These are phyloP conservation scores for Thalassiosira allenii DNA, from an alignment of 352 stramenopile genomes.

Conservation along the genomic window DNA sequence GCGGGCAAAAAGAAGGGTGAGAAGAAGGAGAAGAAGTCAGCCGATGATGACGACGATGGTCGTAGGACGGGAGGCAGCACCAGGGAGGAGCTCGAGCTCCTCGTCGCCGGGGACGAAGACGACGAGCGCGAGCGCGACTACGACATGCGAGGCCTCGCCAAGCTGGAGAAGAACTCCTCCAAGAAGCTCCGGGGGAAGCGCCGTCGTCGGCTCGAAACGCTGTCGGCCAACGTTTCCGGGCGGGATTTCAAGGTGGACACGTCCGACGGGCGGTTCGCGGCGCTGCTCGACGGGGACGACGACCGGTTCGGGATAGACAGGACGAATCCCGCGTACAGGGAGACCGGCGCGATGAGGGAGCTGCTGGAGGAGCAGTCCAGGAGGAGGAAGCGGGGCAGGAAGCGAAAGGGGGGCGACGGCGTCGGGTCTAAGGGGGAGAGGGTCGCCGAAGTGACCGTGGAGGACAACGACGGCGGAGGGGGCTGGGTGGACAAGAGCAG, in stretches of 20 bases:
- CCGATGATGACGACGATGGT: slow-evolving; percentile 21
- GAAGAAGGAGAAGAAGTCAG: slow-evolving; percentile 18
- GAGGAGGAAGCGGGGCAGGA: slow-evolving; percentile 72
- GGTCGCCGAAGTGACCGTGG: neutral
- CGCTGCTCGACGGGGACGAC: slow-evolving; percentile 87
- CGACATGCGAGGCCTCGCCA: slow-evolving; percentile 83
- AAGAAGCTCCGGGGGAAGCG: slow-evolving; percentile 84
- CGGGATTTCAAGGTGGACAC: slow-evolving; percentile 87
- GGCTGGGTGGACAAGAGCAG: slow-evolving; percentile 29
- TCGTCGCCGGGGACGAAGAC: slow-evolving; percentile 79
- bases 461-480: slow-evolving; percentile 32
- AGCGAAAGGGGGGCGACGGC: neutral
- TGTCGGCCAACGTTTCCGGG: slow-evolving; percentile 74
- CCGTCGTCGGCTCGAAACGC: slow-evolving; percentile 83
- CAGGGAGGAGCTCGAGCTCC: slow-evolving; percentile 77
- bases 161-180: slow-evolving; percentile 80
- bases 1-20: slow-evolving; percentile 6
- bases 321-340: slow-evolving; percentile 87
- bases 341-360: slow-evolving; percentile 84
- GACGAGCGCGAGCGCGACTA: slow-evolving; percentile 80
- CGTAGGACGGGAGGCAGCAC: slow-evolving; percentile 39
- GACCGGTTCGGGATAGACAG: slow-evolving; percentile 88
- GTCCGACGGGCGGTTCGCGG: slow-evolving; percentile 85
- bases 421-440: slow-evolving; percentile 14
- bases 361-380: slow-evolving; percentile 83